Conservation (phyloP, 768 basidiomycete species). For the Boletus vermiculosoides region DNA sequence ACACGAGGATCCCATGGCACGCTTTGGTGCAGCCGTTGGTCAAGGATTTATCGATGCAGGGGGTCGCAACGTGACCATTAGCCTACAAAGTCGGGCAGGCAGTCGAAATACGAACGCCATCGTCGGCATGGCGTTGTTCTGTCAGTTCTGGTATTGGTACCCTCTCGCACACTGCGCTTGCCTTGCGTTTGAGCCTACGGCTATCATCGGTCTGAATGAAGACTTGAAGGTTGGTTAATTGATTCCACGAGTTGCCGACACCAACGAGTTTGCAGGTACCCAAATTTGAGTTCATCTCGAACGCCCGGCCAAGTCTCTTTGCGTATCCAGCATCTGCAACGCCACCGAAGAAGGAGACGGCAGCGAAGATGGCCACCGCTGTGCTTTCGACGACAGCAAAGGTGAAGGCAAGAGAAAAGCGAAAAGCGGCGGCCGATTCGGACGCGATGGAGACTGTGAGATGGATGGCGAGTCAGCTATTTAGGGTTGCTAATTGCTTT, state of each 20-base stretch:
- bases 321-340: constrained; percentile 87
- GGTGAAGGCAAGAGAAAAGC: constrained; percentile 93
- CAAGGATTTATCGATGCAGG: constrained; percentile 98
- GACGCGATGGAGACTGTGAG: constrained; percentile 82
- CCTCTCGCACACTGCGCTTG: constrained; percentile 92
- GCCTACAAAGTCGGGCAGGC: constrained; percentile 88
- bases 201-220: constrained; percentile 86
- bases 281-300: constrained; percentile 87
- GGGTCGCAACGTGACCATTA: constrained; percentile 94
- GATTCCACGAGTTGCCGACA: background rate
- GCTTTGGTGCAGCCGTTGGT: constrained; percentile 93
- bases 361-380: constrained; percentile 89
- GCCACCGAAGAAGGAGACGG: constrained; percentile 89
- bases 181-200: constrained; percentile 93
- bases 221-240: constrained; percentile 66
- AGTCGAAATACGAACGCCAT: constrained; percentile 91
- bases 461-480: background rate
- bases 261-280: constrained; percentile 63
- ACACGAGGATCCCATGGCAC: constrained; percentile 98
- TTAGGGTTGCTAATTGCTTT: constrained; percentile 14
- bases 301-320: constrained; percentile 87
- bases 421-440: constrained; percentile 79
- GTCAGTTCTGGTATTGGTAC: constrained; percentile 99
- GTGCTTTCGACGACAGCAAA: constrained; percentile 97
- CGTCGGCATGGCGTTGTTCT: constrained; percentile 97